These are phyloP conservation scores for Beta vulgaris DNA, from an alignment of 148 eudicot genomes.

Conservation along the genomic window DNA sequence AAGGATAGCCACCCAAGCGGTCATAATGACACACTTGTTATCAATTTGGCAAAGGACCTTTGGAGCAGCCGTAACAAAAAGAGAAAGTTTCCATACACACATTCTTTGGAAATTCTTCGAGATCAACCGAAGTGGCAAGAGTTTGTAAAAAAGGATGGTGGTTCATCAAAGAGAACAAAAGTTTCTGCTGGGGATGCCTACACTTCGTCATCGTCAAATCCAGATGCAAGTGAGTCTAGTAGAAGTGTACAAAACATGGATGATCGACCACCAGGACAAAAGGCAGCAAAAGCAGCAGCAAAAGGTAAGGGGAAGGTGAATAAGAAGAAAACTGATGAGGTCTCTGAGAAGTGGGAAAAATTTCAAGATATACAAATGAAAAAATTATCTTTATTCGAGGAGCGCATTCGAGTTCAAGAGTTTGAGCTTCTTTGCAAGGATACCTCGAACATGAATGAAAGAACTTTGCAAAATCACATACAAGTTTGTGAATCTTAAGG, in stretches of 20 bases:
- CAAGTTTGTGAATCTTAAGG: not conserved
- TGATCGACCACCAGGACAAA: conserved; percentile 5
- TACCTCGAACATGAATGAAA: no score
- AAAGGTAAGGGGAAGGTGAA: not conserved
- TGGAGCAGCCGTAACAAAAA: not conserved
- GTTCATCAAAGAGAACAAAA: not conserved
- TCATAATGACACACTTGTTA: not conserved
- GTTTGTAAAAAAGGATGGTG: not conserved
- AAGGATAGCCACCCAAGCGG: not conserved
- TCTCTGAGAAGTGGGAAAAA: conserved; percentile 5
- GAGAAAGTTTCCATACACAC: not conserved
- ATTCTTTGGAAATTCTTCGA: conserved; percentile 6
- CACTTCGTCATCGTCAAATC: not conserved
- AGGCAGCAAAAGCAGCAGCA: conserved; percentile 14
- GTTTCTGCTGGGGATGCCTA: not conserved
- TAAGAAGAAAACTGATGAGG: not conserved
- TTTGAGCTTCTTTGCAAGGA: conserved; percentile 4
- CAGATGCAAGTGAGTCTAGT: not conserved
- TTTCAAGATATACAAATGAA: not conserved
- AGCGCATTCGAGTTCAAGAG: not conserved
- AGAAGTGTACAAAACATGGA: conserved; percentile 1
- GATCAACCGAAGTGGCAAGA: not conserved
- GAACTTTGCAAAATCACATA: not conserved
- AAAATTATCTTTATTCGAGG: not conserved
- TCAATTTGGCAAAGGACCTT: not conserved